Conservation (phyloP, 2,329 filamentous ascomycete species). For the Fusarium buxicola region DNA sequence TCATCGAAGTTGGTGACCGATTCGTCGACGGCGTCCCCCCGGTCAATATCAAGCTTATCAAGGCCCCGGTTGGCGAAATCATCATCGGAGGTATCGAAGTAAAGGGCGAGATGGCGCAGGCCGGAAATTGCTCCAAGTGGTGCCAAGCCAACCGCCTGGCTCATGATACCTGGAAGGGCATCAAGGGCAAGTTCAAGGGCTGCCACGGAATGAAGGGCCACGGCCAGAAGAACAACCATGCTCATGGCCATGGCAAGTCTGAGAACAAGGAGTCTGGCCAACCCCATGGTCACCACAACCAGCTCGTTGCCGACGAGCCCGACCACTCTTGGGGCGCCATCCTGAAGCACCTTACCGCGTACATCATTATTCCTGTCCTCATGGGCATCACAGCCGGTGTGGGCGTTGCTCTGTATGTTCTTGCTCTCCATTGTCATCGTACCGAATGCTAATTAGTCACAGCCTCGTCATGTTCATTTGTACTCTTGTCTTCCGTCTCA, state of each 20-base stretch:
- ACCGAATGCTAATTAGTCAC: constrained; percentile 44
- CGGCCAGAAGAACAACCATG: constrained; percentile 24
- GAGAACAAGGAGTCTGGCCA: constrained; percentile 26
- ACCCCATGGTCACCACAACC: constrained; percentile 43
- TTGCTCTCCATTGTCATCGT: background rate
- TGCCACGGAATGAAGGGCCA: constrained; percentile 43
- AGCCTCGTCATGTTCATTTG: constrained; percentile 75
- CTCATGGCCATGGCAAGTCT: constrained; percentile 34
- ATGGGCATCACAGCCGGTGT: constrained; percentile 77
- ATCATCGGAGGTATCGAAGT: constrained; percentile 63
- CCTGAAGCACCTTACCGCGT: constrained; percentile 67
- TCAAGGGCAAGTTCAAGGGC: constrained; percentile 44
- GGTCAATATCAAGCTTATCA: constrained; percentile 71
- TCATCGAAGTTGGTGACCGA: constrained; percentile 68
- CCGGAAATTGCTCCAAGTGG: constrained; percentile 60
- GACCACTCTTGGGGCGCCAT: constrained; percentile 59
- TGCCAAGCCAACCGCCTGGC: constrained; percentile 59
- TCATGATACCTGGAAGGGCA: constrained; percentile 43
- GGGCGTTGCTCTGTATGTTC: constrained; percentile 70
- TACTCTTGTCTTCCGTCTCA: constrained; percentile 69
- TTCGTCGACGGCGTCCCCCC: constrained; percentile 66
- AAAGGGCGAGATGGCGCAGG: constrained; percentile 42
- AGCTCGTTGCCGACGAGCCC: constrained; percentile 36
- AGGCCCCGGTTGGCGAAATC: constrained; percentile 66
- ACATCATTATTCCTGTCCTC: constrained; percentile 74